These are phyloP conservation scores for Saccharomycopsis fibuligera DNA, from an alignment of 805 yeast genomes.

Conservation along the genomic window DNA sequence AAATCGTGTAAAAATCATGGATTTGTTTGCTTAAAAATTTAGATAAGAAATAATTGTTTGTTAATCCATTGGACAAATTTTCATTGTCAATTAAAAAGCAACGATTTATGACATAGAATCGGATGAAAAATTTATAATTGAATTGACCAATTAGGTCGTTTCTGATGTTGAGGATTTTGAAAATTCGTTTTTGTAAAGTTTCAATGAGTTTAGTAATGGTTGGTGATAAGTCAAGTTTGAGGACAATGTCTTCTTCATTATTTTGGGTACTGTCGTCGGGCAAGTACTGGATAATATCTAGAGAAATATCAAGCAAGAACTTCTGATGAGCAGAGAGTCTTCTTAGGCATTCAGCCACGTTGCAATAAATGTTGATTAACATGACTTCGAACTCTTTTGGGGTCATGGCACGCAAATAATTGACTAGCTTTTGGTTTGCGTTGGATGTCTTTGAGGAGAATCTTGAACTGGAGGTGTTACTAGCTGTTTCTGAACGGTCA, in stretches of 20 bases:
- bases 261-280: slow-evolving; percentile 24
- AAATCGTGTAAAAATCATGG: slow-evolving; percentile 13
- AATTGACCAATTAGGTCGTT: slow-evolving; percentile 50
- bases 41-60: slow-evolving; percentile 13
- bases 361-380: slow-evolving; percentile 53
- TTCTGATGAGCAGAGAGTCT: slow-evolving; percentile 77
- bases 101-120: slow-evolving; percentile 58
- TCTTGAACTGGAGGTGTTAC: slow-evolving; percentile 9
- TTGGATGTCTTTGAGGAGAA: slow-evolving; percentile 12
- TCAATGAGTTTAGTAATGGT: slow-evolving; percentile 65
- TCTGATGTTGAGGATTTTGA: slow-evolving; percentile 71
- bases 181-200: slow-evolving; percentile 66
- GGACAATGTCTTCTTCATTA: slow-evolving; percentile 29
- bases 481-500: neutral
- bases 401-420: slow-evolving; percentile 54
- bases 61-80: slow-evolving; percentile 34
- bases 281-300: slow-evolving; percentile 36
- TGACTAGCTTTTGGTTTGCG: slow-evolving; percentile 31
- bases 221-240: slow-evolving; percentile 59
- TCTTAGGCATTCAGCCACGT: slow-evolving; percentile 65
- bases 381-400: slow-evolving; percentile 71
- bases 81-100: slow-evolving; percentile 81
- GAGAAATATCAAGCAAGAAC: slow-evolving; percentile 62
- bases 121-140: slow-evolving; percentile 57
- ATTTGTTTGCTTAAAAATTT: slow-evolving; percentile 16